Evolutionary conservation across 2,329 filamentous ascomycete species (phyloP).

Genomic region (Alternaria conjuncta): DNA sequence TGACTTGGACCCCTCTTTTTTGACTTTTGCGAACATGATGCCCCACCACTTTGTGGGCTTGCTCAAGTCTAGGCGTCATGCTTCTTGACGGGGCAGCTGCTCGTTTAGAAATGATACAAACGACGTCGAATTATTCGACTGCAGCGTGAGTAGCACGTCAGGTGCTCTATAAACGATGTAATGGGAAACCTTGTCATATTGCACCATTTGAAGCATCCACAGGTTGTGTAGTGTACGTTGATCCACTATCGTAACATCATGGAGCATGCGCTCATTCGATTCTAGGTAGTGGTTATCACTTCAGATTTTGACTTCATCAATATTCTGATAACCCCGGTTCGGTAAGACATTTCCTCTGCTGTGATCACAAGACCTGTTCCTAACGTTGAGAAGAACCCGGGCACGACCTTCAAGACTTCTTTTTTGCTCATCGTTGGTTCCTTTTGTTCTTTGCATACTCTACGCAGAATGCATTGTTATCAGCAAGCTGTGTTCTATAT

Average conservation of each 20-base stretch:
- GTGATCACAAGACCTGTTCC: neutral
- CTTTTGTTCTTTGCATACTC: neutral
- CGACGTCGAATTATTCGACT: no score
- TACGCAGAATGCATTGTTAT: neutral
- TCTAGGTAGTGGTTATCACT: slow-evolving; percentile 35
- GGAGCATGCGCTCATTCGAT: slow-evolving; percentile 17
- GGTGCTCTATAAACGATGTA: neutral
- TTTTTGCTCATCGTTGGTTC: neutral
- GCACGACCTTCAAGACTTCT: slow-evolving; percentile 13
- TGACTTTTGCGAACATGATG: neutral
- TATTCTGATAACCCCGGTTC: slow-evolving; percentile 35
- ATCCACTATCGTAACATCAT: neutral
- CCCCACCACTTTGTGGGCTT: slow-evolving; percentile 6
- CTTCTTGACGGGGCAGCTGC: neutral
- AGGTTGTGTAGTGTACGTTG: slow-evolving; percentile 27
- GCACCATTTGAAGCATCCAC: slow-evolving; percentile 11
- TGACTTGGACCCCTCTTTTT: slow-evolving; percentile 2
- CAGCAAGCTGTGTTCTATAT: neutral
- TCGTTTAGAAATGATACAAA: neutral
- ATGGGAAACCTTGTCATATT: neutral
- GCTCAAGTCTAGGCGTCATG: slow-evolving; percentile 13
- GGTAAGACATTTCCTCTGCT: slow-evolving; percentile 3
- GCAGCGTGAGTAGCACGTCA: no score
- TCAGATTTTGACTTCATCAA: slow-evolving; percentile 30
- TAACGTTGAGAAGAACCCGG: slow-evolving; percentile 19